Conservation (phyloP, 768 basidiomycete genomes). For the Mycena polygramma region DNA sequence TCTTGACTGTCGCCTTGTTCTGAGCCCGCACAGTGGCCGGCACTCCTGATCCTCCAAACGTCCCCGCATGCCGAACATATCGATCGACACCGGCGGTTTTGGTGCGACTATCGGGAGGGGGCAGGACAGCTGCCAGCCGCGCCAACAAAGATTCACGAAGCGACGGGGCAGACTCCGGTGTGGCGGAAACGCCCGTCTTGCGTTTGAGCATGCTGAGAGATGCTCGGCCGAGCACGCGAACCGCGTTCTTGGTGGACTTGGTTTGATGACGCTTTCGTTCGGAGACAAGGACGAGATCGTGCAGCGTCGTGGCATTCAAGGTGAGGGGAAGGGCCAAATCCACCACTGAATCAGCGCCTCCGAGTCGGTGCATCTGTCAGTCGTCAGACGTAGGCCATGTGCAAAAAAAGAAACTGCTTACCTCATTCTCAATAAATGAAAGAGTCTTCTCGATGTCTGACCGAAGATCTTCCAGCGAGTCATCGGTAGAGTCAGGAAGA, state of each 20-base stretch:
- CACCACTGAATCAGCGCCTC: too few relatives aligned
- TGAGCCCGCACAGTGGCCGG: not conserved
- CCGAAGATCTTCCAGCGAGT: not conserved
- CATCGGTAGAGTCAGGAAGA: constrained; percentile 23
- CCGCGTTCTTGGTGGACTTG: constrained; percentile 18
- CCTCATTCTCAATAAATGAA: too few relatives aligned
- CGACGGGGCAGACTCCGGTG: not conserved
- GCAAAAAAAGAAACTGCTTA: too few relatives aligned
- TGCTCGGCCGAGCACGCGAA: not conserved
- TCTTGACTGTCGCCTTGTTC: constrained; percentile 22
- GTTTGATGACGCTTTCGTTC: constrained; percentile 29
- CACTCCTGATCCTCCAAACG: constrained; percentile 1
- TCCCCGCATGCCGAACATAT: constrained; percentile 3
- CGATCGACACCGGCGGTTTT: not conserved
- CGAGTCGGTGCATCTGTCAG: too few relatives aligned
- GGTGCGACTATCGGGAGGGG: not conserved
- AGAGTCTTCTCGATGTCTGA: not conserved
- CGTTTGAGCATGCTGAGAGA: not conserved
- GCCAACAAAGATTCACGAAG: not conserved
- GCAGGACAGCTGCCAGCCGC: not conserved
- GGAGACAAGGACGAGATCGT: constrained; percentile 15
- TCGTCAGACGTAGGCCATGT: too few relatives aligned
- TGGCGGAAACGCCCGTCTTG: not conserved
- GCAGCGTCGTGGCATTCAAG: not conserved
- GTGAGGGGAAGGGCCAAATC: not conserved